Percentiles rank a stretch among this genome's conserved stretches.
These are phyloP conservation scores for Calocera cornea DNA, from an alignment of 768 basidiomycete species.

Conservation along the genomic window DNA sequence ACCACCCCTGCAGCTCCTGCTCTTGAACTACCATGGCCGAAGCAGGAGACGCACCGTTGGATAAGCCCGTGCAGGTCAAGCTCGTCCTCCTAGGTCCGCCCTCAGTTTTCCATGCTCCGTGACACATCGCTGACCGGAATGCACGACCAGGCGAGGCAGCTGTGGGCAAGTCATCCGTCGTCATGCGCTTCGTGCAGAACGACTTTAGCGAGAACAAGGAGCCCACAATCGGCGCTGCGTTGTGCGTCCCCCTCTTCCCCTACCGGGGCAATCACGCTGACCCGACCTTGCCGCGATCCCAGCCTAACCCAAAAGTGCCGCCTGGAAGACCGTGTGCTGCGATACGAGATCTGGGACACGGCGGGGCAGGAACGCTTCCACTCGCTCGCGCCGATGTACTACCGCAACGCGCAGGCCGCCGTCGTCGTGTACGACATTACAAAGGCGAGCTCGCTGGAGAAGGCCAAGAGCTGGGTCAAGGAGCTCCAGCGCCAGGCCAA, in stretches of 20 bases:
- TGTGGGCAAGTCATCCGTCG: constrained; percentile 97
- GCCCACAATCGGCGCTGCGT: constrained; percentile 94
- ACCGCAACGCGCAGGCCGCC: constrained; percentile 93
- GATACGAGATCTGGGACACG: constrained; percentile 97
- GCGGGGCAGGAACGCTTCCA: constrained; percentile 95
- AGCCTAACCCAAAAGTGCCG: constrained; percentile 82
- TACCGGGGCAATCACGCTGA: constrained; percentile 13
- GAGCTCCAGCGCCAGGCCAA: constrained; percentile 97
- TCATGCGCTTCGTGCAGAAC: constrained; percentile 89
- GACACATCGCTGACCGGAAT: constrained; percentile 3
- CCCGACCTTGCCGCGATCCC: constrained; percentile 2
- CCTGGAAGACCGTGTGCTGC: constrained; percentile 81
- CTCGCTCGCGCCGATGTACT: constrained; percentile 97
- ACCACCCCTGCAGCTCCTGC: not conserved
- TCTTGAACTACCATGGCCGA: not conserved
- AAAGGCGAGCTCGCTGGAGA: constrained; percentile 88
- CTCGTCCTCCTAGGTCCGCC: constrained; percentile 84
- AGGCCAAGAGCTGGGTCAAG: constrained; percentile 99
- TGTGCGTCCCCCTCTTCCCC: constrained; percentile 21
- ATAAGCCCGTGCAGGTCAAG: constrained; percentile 95
- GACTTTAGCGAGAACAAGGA: constrained; percentile 99
- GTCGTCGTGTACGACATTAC: constrained; percentile 98
- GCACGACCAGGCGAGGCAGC: constrained; percentile 81
- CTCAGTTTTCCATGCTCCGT: not conserved
- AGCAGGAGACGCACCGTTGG: constrained; percentile 19